Evolutionary conservation across 2,329 filamentous ascomycete species (phyloP).

Genomic region (Penicillium corylophilum): DNA sequence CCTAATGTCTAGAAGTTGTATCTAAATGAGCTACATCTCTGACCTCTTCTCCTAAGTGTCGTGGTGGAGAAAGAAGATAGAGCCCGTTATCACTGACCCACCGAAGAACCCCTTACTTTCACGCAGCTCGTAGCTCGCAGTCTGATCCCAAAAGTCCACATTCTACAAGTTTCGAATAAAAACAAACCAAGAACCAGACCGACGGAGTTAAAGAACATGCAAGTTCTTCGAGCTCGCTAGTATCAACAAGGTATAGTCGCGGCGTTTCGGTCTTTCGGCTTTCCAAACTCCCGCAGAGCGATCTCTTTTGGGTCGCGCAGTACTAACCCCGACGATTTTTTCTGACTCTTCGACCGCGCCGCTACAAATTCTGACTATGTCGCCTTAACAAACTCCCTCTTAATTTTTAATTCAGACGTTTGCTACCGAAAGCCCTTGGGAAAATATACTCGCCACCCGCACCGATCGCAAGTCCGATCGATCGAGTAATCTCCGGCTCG

Average conservation of each 20-base stretch:
- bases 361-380: not conserved
- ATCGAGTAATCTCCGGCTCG: slow-evolving; percentile 12
- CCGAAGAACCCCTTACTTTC: not conserved
- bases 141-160: not conserved
- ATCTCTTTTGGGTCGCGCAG: not conserved
- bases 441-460: not conserved
- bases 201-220: not conserved
- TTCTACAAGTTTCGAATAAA: not conserved
- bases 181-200: not conserved
- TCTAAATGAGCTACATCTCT: not conserved
- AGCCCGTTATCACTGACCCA: not conserved
- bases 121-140: not conserved
- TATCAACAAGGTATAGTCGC: not conserved
- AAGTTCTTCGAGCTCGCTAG: not conserved
- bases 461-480: slow-evolving; percentile 4
- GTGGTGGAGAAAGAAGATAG: not conserved
- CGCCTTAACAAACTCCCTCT: not conserved
- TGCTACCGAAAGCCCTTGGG: not conserved
- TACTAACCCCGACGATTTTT: slow-evolving; percentile 2
- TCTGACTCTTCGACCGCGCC: not conserved
- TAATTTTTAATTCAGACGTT: not conserved
- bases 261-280: slow-evolving; percentile 3
- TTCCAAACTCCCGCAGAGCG: not conserved
- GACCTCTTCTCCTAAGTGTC: not conserved
- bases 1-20: not conserved